These are phyloP conservation scores for Fonsecaea nubica DNA, from an alignment of 2,329 filamentous ascomycete genomes.

Conservation along the genomic window DNA sequence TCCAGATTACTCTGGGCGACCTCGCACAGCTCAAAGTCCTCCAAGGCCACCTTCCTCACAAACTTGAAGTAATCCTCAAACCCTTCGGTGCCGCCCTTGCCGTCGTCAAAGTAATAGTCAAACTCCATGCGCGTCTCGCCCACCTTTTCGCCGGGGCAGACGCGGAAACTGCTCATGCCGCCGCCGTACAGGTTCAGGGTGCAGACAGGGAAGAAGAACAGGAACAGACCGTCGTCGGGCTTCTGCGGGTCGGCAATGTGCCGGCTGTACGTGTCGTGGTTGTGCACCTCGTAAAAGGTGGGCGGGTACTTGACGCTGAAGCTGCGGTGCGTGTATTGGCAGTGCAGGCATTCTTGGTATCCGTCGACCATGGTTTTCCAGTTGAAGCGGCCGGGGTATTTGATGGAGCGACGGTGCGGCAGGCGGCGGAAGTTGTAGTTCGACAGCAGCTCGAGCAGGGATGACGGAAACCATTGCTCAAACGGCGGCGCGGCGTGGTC, in stretches of 20 bases:
- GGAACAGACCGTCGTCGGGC: slow-evolving; percentile 60
- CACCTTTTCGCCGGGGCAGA: slow-evolving; percentile 59
- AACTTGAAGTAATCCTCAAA: slow-evolving; percentile 65
- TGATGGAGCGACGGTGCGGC: slow-evolving; percentile 59
- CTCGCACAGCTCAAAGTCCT: slow-evolving; percentile 65
- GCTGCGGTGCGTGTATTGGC: slow-evolving; percentile 64
- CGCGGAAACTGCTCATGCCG: slow-evolving; percentile 64
- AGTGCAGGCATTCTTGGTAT: slow-evolving; percentile 66
- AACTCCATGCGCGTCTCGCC: slow-evolving; percentile 63
- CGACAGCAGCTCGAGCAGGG: slow-evolving; percentile 55
- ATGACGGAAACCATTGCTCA: slow-evolving; percentile 60
- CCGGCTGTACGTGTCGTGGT: slow-evolving; percentile 62
- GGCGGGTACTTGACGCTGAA: slow-evolving; percentile 63
- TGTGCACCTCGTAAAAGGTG: slow-evolving; percentile 62
- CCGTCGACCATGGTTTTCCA: slow-evolving; percentile 68
- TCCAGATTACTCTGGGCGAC: slow-evolving; percentile 62
- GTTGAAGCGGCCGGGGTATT: slow-evolving; percentile 64
- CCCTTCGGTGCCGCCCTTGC: slow-evolving; percentile 51
- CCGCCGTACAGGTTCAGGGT: slow-evolving; percentile 65
- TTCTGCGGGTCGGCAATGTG: slow-evolving; percentile 63
- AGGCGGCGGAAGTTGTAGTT: slow-evolving; percentile 62
- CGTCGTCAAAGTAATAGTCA: slow-evolving; percentile 62
- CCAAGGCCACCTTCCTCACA: slow-evolving; percentile 62
- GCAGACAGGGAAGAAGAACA: slow-evolving; percentile 65
- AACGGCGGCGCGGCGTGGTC: slow-evolving; percentile 57